Evolutionary conservation across 2,329 filamentous ascomycete species (phyloP), one percentile per base, ranked within the genome.

Genomic region (Simplicillium aogashimaense): DNA sequence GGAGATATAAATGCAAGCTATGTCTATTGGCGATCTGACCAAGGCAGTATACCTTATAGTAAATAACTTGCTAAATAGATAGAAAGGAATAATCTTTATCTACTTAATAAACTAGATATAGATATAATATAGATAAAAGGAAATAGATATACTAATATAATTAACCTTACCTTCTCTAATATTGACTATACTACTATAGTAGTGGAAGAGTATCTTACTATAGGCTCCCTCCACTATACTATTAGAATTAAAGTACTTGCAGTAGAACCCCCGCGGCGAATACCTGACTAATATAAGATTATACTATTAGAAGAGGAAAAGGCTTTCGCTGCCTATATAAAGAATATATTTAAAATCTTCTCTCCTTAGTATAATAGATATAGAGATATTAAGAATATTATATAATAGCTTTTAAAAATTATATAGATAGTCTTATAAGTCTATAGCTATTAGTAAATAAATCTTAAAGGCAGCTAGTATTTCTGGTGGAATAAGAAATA

Each of bases 401-500:
- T 28, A 18, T 17, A 32, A 20, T 15, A 32, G 29, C 32, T 40
- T 25, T 14, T 34, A 9, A 32, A 31, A 4, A 40, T 40, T 15
- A 30, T 40, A 8, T 16, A 40, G 12, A 16, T n/a, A 9, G 39
- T 33, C 4, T 28, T 40, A 2, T n/a, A 16, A 1, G 36, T 33
- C 2, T 36, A 29, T 14, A 34, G 39, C 1, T 29, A 36, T 11
- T 17, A 28, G 1, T n/a, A 36, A 36, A 36, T 4, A 31, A 36
- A 32, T 16, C 29, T 30, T 28, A 36, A 36, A 14, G 33, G 15
- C 12, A 25, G 32, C 11, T 29, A 36, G n/a, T 36, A 37, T n/a
- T 34, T 17, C 6, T 41, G 29, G 39, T 41, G 34, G 35, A 41
- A 41, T 14, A 18, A 41, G 10, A 34, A 41, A 11, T 41, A 35